Conservation (phyloP, 1,284 basidiomycete species). For the Trichosporon faecale region DNA sequence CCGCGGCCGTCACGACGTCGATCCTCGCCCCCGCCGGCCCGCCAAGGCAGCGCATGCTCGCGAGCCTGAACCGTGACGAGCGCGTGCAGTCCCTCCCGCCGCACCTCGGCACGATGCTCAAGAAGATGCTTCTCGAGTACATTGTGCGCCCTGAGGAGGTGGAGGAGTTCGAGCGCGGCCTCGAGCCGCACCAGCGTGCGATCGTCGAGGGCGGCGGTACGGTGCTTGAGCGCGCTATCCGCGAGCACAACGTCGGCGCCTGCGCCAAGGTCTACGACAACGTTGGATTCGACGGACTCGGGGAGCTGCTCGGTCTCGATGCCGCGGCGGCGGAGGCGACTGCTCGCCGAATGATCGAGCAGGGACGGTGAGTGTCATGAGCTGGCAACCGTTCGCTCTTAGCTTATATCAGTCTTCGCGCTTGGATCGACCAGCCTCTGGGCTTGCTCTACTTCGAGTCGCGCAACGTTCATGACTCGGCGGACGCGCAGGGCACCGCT, state of each 20-base stretch:
- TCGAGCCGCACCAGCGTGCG: slow-evolving; percentile 90
- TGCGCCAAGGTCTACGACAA: slow-evolving; percentile 92
- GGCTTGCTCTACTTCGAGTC: slow-evolving; percentile 87
- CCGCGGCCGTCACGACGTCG: slow-evolving; percentile 88
- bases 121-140: slow-evolving; percentile 96
- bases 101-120: slow-evolving; percentile 71
- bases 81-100: slow-evolving; percentile 62
- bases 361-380: slow-evolving; percentile 61
- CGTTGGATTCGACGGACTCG: slow-evolving; percentile 84
- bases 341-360: slow-evolving; percentile 90
- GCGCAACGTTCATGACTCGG: slow-evolving; percentile 54
- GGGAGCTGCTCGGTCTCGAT: slow-evolving; percentile 75
- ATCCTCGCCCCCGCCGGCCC: slow-evolving; percentile 97
- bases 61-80: slow-evolving; percentile 90
- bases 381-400: not conserved
- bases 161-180: slow-evolving; percentile 78
- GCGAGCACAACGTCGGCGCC: slow-evolving; percentile 96
- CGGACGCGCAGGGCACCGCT: slow-evolving; percentile 84
- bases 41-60: slow-evolving; percentile 85
- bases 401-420: slow-evolving; percentile 59
- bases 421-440: slow-evolving; percentile 90
- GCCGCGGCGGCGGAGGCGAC: slow-evolving; percentile 87
- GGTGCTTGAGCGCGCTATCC: slow-evolving; percentile 93
- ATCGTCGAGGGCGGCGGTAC: slow-evolving; percentile 75
- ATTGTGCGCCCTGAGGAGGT: slow-evolving; percentile 87